These are phyloP conservation scores for Oryza rufipogon DNA, from an alignment of 176 grass and related monocot genomes.

Conservation along the genomic window DNA sequence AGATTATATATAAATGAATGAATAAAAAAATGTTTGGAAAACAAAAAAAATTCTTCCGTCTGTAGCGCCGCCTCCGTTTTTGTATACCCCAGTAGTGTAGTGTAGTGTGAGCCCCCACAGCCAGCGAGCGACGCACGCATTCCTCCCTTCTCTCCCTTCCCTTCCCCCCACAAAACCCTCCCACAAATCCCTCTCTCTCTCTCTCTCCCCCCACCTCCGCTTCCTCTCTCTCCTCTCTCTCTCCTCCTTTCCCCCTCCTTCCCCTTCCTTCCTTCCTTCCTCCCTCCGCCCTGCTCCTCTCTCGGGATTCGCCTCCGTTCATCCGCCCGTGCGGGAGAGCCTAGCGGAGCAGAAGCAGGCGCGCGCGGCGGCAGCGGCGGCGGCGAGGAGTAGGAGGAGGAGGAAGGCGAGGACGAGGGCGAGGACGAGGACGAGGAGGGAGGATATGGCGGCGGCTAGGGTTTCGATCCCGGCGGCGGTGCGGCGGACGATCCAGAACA, in stretches of 20 bases:
- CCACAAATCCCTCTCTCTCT: not conserved
- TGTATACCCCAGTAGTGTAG: too few relatives aligned
- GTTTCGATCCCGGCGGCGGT: conserved; percentile 69
- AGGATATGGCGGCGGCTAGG: conserved; percentile 58
- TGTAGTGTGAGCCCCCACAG: not conserved
- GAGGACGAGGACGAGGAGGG: conserved; percentile 29
- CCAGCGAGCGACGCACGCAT: not conserved
- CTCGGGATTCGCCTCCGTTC: conserved; percentile 28
- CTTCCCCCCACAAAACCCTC: not conserved
- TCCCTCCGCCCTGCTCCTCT: conserved; percentile 10
- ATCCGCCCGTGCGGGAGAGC: conserved; percentile 15
- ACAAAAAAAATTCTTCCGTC: too few relatives aligned
- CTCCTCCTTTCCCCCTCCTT: not conserved
- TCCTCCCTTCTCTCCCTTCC: not conserved
- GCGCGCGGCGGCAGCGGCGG: not conserved
- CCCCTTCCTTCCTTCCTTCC: conserved; percentile 9
- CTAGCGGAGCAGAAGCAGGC: not conserved
- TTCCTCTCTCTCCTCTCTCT: conserved; percentile 15
- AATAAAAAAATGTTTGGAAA: too few relatives aligned
- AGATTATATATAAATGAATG: too few relatives aligned
- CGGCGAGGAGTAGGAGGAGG: not conserved
- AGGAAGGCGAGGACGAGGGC: not conserved
- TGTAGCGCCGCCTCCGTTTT: too few relatives aligned
- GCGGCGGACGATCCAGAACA: conserved; percentile 74
- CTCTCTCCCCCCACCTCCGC: conserved; percentile 7